Percentiles rank a stretch among this genome's conserved stretches.
phyloP scores from a whole-genome alignment of 805 yeast genomes.

The Kluyveromyces wickerhamii region DNA sequence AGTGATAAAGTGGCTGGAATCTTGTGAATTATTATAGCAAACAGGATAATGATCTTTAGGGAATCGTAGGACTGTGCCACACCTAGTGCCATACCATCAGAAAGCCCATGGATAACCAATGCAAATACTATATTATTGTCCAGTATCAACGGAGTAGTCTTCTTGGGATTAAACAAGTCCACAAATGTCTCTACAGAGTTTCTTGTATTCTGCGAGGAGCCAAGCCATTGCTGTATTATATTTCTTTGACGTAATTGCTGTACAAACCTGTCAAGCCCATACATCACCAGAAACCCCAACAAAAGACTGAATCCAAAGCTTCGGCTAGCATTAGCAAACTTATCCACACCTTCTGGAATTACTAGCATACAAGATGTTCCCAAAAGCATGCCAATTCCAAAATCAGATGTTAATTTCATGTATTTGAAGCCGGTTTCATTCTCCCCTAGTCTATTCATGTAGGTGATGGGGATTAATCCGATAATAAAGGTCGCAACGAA shows the following conservation, averaged over 20 bases:
- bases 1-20: slow-evolving; percentile 59
- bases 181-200: slow-evolving; percentile 12
- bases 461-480: slow-evolving; percentile 23
- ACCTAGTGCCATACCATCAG: slow-evolving; percentile 61
- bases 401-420: slow-evolving; percentile 35
- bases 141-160: slow-evolving; percentile 27
- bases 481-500: slow-evolving; percentile 22
- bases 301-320: slow-evolving; percentile 41
- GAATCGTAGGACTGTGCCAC: slow-evolving; percentile 38
- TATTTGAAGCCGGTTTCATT: slow-evolving; percentile 12
- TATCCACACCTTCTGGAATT: slow-evolving; percentile 50
- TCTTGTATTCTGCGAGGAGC: slow-evolving; percentile 4
- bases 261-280: slow-evolving; percentile 35
- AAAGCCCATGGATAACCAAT: slow-evolving; percentile 47
- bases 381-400: slow-evolving; percentile 48
- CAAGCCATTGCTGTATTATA: background rate
- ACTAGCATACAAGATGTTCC: slow-evolving; percentile 48
- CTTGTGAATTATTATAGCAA: slow-evolving; percentile 57
- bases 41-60: slow-evolving; percentile 36
- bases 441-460: slow-evolving; percentile 10
- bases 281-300: slow-evolving; percentile 43
- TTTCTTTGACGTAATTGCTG: no score
- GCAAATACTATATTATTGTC: slow-evolving; percentile 48
- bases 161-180: slow-evolving; percentile 19
- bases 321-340: slow-evolving; percentile 27